Base-by-base conservation (phyloP, 2,329 filamentous ascomycete species). In the Penicillium sp. region DNA sequence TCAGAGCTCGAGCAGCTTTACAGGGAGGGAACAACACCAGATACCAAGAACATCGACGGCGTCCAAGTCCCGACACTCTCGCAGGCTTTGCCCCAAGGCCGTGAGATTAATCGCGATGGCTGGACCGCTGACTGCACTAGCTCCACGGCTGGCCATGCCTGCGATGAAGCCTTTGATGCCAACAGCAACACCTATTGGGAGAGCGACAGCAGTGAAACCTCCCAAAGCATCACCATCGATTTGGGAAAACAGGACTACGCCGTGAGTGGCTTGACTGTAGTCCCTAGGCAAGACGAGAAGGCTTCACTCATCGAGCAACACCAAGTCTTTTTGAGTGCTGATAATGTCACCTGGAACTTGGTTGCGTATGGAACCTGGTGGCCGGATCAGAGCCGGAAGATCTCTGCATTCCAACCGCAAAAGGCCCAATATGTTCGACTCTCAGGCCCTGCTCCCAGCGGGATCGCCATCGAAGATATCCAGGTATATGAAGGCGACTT, bases 311-410 rank as follows among this genome's bases (percentile, higher is more conserved):
- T 48, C 22, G 29, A 48, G n/a, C 13, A 48, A 16, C 46, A 48
- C 46, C 9, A 48, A 24, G 27, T 48, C 11, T 39, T 51, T 14
- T n/a, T 58, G 3, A 58, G 51, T 45, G 22, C 29, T 22, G 47
- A 58, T 51, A 42, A 37, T 3, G 7, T 52, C 21, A 52, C 42
- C 11, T 61, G 59, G 59, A 48, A 49, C 1, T 10, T 29, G 37
- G 59, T 61, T 27, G 47, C 59, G 16, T 58, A 61, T 31, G 59
- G 59, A 35, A 56, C 54, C 9, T 61, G 59, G 59, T 61, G 59
- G 59, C 56, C 56, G 3, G 59, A 61, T 48, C n/a, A 54, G 13
- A 51, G 26, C 42, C 43, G 19, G 37, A 59, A 59, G 26, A 24
- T 61, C 35, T 51, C 56, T 8, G 54, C 54, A 7, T 61, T 61